A percentile compares a stretch with the other conserved stretches of the same genome.
phyloP scores from a whole-genome alignment of 768 basidiomycete genomes.

The Phanerochaete carnosa region DNA sequence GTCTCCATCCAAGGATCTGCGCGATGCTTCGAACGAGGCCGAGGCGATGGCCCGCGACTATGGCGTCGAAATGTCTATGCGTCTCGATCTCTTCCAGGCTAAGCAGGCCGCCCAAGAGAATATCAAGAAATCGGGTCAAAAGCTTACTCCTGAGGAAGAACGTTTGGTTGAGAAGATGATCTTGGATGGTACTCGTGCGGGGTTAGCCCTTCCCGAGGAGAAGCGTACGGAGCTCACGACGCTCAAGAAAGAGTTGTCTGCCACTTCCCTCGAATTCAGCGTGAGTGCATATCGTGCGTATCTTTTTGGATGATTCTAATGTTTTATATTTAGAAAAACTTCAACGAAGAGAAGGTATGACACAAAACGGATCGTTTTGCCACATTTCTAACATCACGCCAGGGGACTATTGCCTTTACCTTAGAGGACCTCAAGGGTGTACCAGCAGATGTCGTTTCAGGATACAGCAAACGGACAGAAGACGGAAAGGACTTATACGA shows the following conservation, averaged over 20 bases:
- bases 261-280: slow-evolving; percentile 74
- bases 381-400: neutral
- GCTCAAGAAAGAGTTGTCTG: slow-evolving; percentile 75
- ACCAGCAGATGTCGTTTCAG: slow-evolving; percentile 73
- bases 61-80: slow-evolving; percentile 75
- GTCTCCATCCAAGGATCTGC: slow-evolving; percentile 66
- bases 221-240: slow-evolving; percentile 53
- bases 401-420: slow-evolving; percentile 66
- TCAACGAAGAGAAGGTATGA: slow-evolving; percentile 80
- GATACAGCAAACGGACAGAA: slow-evolving; percentile 66
- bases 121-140: slow-evolving; percentile 54
- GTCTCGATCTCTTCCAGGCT: slow-evolving; percentile 74
- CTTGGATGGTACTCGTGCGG: slow-evolving; percentile 76
- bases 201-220: slow-evolving; percentile 66
- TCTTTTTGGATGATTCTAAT: neutral
- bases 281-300: slow-evolving; percentile 37
- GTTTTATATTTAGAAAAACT: slow-evolving; percentile 64
- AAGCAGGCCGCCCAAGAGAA: slow-evolving; percentile 70
- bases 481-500: slow-evolving; percentile 59
- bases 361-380: neutral
- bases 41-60: slow-evolving; percentile 72
- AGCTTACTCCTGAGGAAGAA: slow-evolving; percentile 61
- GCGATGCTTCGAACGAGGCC: slow-evolving; percentile 76
- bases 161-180: slow-evolving; percentile 82
- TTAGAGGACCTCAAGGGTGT: slow-evolving; percentile 76